These are phyloP conservation scores for Phialemonium atrogriseum DNA, from an alignment of 2,329 filamentous ascomycete species.

Conservation along the genomic window DNA sequence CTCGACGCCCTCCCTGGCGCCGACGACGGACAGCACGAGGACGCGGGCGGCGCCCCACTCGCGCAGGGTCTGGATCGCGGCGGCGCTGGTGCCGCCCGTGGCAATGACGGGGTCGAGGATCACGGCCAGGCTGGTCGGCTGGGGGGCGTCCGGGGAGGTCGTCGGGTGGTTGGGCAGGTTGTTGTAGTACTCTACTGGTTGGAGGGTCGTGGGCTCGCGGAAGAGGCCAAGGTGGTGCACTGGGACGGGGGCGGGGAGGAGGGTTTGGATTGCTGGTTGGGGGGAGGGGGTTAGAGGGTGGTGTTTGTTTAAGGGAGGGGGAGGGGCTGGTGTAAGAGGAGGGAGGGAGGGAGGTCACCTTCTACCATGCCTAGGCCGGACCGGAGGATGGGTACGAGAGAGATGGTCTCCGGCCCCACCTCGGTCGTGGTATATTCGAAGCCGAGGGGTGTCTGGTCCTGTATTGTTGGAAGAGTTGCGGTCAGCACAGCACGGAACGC, in stretches of 20 bases:
- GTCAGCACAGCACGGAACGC: constrained; percentile 5
- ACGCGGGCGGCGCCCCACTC: constrained; percentile 89
- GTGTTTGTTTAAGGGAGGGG: background rate
- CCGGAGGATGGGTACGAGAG: constrained; percentile 84
- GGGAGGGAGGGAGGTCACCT: constrained; percentile 34
- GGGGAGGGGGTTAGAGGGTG: constrained; percentile 8
- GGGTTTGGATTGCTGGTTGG: constrained; percentile 60
- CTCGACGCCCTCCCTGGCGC: constrained; percentile 60
- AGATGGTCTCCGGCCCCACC: constrained; percentile 59
- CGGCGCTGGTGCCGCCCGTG: constrained; percentile 81
- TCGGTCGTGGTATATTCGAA: constrained; percentile 62
- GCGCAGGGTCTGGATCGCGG: constrained; percentile 78
- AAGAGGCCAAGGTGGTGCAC: constrained; percentile 94
- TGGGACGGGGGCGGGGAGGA: constrained; percentile 72
- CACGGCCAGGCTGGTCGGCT: constrained; percentile 56
- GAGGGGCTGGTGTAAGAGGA: background rate
- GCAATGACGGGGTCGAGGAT: constrained; percentile 90
- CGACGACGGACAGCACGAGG: constrained; percentile 68
- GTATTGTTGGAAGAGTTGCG: background rate
- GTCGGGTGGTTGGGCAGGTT: constrained; percentile 72
- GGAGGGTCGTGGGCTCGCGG: constrained; percentile 77
- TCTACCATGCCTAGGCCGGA: constrained; percentile 90
- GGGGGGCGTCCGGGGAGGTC: constrained; percentile 21
- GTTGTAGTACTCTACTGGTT: constrained; percentile 96
- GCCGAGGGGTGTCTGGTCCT: constrained; percentile 74